Evolutionary conservation across 2,329 filamentous ascomycete species (phyloP).

Genomic region (Colletotrichum kahawae): DNA sequence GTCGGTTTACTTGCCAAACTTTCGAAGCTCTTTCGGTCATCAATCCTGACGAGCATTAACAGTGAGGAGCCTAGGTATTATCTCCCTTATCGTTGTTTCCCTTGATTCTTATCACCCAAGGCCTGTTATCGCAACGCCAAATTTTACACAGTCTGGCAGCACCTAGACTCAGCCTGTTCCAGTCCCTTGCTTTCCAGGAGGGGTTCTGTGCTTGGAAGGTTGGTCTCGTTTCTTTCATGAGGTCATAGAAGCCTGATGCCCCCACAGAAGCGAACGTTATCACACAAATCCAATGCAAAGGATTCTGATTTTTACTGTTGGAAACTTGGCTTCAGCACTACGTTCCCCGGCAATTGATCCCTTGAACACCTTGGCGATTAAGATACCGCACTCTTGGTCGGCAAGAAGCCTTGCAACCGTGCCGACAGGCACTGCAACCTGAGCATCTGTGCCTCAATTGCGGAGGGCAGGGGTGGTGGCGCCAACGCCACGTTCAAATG

Average conservation of each 20-base stretch:
- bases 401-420: neutral
- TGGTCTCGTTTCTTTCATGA: neutral
- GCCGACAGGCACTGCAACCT: neutral
- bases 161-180: neutral
- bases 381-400: neutral
- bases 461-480: neutral
- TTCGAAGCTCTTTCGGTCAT: neutral
- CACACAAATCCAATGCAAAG: neutral
- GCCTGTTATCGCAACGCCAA: neutral
- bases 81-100: neutral
- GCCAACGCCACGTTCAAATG: neutral
- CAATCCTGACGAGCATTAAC: fast-evolving
- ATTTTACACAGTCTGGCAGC: neutral
- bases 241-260: neutral
- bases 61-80: neutral
- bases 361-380: neutral
- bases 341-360: neutral
- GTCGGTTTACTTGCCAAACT: fast-evolving
- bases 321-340: neutral
- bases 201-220: neutral
- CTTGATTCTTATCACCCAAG: neutral
- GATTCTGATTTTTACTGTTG: neutral
- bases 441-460: neutral
- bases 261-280: neutral
- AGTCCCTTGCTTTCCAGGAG: neutral